Base-by-base conservation (phyloP, 148 eudicot genomes). In the Rhododendron williamsianum region DNA sequence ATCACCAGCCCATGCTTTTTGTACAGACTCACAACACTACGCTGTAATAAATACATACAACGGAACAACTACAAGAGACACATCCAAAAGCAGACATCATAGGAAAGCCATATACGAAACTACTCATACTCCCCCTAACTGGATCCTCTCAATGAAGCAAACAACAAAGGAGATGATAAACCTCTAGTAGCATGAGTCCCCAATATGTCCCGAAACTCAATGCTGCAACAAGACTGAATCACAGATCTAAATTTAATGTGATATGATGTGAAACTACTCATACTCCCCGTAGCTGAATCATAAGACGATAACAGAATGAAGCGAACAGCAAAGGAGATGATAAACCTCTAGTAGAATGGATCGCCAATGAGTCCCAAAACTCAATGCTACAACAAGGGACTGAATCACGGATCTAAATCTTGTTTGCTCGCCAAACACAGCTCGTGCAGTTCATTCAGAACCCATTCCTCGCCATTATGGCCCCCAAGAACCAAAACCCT, bases 381-480 rank as follows among this genome's bases (percentile, higher is more conserved):
- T 19, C 11, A 43, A 83, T 48, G 78, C 18, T 18, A 27, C 78
- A 58, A 18, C 12, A 15, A 19, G 43, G 6, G 49, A 48, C 6
- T 43, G 65, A 73, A 85, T 90, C 93, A 90, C 16, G 82, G 72
- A 30, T 91, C 93, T 8, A 88, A 90, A 85, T 92, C 96, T 80
- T 92, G 94, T 83, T 85, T 87, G 87, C 95, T 95, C 4, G 98
- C 98, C 81, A 95, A 89, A 81, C 94, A 91, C 87, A 95, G 85
- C 87, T 95, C 98, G 49, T 95, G 94, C 84, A 95, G 82, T 86
- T 95, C 98, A 69, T 92, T 93, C 25, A 95, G 93, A 78, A 92
- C 85, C 96, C 95, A 95, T 82, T 95, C 98, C 85, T 93, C 98
- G 4, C 96, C 98, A 0, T 96, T 92, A 77, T 95, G 94, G 4